Conservation (phyloP, 2,329 filamentous ascomycete species). For the Furcasterigmium furcatum region DNA sequence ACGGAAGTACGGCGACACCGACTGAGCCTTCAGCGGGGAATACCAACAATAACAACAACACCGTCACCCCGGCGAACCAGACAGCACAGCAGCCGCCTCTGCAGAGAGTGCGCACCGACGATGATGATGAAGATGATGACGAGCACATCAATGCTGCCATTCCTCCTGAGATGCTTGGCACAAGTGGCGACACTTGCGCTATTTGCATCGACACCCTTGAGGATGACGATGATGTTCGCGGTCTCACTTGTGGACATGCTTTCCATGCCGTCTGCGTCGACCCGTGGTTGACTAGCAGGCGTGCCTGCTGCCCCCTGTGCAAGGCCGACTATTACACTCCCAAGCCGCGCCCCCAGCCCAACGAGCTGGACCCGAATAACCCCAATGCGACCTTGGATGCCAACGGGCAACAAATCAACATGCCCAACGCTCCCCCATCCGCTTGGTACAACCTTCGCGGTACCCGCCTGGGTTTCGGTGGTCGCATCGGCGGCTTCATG, state of each 20-base stretch:
- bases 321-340: constrained; percentile 97
- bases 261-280: constrained; percentile 97
- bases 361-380: constrained; percentile 33
- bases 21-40: neutral
- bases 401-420: constrained; percentile 42
- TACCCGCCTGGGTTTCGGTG: constrained; percentile 8
- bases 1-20: neutral
- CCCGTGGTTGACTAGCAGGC: constrained; percentile 90
- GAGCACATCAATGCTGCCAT: constrained; percentile 81
- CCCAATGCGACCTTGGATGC: constrained; percentile 22
- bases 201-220: constrained; percentile 95
- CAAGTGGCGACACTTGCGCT: constrained; percentile 88
- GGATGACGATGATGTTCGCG: constrained; percentile 92
- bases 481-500: constrained; percentile 9
- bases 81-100: constrained; percentile 22
- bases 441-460: constrained; percentile 34
- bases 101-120: constrained; percentile 42
- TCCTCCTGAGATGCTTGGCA: constrained; percentile 74
- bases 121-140: constrained; percentile 69
- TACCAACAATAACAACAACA: neutral
- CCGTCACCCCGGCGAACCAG: constrained; percentile 13
- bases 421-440: constrained; percentile 37
- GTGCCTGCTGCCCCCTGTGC: constrained; percentile 94
- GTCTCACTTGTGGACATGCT: constrained; percentile 92
- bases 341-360: constrained; percentile 68